A percentile compares a stretch with the other conserved stretches of the same genome.
phyloP scores from a whole-genome alignment of 495 filamentous ascomycete species.

The Lophiotrema nucula region DNA sequence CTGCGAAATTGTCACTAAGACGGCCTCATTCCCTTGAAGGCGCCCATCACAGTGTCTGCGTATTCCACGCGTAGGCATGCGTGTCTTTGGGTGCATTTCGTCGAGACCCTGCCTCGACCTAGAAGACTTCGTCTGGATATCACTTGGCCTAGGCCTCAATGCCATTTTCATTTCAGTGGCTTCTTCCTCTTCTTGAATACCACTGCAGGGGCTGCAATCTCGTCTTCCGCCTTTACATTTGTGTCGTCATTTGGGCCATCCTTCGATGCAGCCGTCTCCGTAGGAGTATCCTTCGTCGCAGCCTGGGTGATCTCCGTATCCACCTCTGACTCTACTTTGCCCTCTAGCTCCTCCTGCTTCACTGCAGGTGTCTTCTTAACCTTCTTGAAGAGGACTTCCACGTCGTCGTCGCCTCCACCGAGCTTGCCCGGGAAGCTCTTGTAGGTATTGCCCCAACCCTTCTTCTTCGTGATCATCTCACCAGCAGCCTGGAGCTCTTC shows the following conservation, averaged over 20 bases:
- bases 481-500: conserved; percentile 62
- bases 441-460: conserved; percentile 72
- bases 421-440: conserved; percentile 59
- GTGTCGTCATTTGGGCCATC: neutral
- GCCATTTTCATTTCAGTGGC: conserved; percentile 10
- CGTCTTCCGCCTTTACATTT: conserved; percentile 7
- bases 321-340: conserved; percentile 6
- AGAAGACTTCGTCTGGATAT: no score
- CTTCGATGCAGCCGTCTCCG: conserved; percentile 5
- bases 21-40: no score
- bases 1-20: no score
- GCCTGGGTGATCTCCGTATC: neutral
- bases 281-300: conserved; percentile 13
- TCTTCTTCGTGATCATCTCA: conserved; percentile 58
- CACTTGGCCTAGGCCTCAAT: no score
- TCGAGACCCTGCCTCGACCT: no score
- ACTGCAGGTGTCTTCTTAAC: conserved; percentile 39
- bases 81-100: no score
- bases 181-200: conserved; percentile 37
- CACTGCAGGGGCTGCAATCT: conserved; percentile 3
- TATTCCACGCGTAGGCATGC: no score
- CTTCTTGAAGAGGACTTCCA: conserved; percentile 66
- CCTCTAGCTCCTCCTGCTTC: conserved; percentile 39
- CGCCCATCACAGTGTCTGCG: no score
- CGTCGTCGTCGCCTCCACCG: conserved; percentile 48